These are phyloP conservation scores for Azolla pinnata DNA, from an alignment of 75 land plant genomes.

Conservation along the genomic window DNA sequence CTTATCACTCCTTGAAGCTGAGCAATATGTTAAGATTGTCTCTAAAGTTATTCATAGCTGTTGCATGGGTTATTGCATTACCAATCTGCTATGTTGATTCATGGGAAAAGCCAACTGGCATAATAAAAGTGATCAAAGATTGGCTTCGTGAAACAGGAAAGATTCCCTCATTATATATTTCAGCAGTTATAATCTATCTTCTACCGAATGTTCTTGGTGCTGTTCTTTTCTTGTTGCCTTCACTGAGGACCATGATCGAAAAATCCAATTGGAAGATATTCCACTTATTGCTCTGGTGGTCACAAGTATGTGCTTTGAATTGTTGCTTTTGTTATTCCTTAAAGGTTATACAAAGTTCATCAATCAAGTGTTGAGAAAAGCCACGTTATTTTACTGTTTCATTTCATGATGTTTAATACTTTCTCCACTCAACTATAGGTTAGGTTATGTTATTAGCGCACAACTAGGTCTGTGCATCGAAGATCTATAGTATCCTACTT, in stretches of 20 bases:
- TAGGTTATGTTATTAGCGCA: too few species aligned
- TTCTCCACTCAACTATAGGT: too few species aligned
- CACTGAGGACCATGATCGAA: conserved; percentile 86
- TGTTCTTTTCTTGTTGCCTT: conserved; percentile 68
- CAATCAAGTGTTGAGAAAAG: too few species aligned
- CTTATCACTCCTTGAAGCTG: conserved; percentile 60
- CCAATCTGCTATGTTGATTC: conserved; percentile 46
- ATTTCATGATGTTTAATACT: too few species aligned
- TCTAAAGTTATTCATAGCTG: conserved; percentile 58
- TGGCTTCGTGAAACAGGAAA: conserved; percentile 44
- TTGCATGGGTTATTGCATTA: conserved; percentile 68
- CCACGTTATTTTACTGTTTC: too few species aligned
- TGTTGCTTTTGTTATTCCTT: too few species aligned
- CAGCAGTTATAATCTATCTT: conserved; percentile 51
- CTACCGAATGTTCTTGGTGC: conserved; percentile 54
- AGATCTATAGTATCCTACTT: too few species aligned
- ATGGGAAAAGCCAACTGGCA: conserved; percentile 16
- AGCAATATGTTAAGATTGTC: conserved; percentile 50
- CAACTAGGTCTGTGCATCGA: too few species aligned
- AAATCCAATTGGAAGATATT: conserved; percentile 80
- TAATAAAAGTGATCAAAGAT: conserved; percentile 31
- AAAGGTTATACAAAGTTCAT: too few species aligned
- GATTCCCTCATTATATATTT: conserved; percentile 61
- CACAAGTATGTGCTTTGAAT: conserved; percentile 71
- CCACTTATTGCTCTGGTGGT: conserved; percentile 90